Percentiles rank a stretch among this genome's conserved stretches.
Conservation (phyloP, 1,284 basidiomycete genomes). For the Xerocomus amazonicus region DNA sequence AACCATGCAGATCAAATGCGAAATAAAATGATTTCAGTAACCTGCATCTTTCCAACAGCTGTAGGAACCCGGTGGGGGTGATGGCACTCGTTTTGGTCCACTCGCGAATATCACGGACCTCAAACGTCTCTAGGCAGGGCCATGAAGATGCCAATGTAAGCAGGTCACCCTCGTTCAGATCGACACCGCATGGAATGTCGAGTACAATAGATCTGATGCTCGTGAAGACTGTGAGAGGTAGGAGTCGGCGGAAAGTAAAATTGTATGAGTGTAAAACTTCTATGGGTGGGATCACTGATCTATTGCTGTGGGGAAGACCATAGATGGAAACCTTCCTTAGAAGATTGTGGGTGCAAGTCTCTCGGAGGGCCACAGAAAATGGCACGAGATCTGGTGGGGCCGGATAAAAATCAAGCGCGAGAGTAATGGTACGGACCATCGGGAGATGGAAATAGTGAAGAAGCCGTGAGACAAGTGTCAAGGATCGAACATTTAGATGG, state of each 20-base stretch:
- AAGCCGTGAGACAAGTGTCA: no score
- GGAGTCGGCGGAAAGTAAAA: slow-evolving; percentile 9
- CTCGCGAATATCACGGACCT: not conserved
- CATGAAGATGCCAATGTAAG: slow-evolving; percentile 18
- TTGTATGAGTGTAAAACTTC: not conserved
- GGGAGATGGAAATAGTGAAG: no score
- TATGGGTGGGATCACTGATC: no score
- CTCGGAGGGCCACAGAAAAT: slow-evolving; percentile 6
- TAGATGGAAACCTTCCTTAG: not conserved
- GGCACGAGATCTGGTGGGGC: slow-evolving; percentile 1
- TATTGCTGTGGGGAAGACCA: not conserved
- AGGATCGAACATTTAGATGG: no score
- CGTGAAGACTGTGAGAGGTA: slow-evolving; percentile 8
- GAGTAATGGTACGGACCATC: no score
- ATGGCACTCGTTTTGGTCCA: slow-evolving; percentile 10
- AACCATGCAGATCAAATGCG: slow-evolving; percentile 10
- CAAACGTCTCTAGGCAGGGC: slow-evolving; percentile 8
- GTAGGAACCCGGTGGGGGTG: slow-evolving; percentile 13
- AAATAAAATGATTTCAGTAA: slow-evolving; percentile 6
- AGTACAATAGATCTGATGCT: slow-evolving; percentile 12
- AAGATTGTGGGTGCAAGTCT: not conserved
- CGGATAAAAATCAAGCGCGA: no score
- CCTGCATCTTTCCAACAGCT: slow-evolving; percentile 14
- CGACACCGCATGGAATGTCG: slow-evolving; percentile 1
- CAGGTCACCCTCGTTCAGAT: slow-evolving; percentile 6